phyloP scores from a whole-genome alignment of 352 stramenopile genomes.

The Phytophthora parvispora region DNA sequence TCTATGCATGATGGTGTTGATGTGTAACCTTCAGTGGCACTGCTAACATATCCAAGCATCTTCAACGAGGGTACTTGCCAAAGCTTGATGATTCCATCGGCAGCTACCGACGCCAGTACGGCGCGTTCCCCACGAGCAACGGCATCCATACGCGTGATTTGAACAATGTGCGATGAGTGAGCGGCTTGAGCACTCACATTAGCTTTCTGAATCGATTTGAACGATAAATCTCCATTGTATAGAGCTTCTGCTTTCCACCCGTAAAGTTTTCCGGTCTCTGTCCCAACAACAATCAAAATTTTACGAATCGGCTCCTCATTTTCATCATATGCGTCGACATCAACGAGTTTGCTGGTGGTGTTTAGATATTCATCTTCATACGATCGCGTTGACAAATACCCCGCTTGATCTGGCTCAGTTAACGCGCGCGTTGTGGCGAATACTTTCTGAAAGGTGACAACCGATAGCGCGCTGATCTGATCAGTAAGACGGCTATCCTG shows the following conservation, averaged over 20 bases:
- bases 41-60: conserved; percentile 55
- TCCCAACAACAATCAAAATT: conserved; percentile 43
- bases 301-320: neutral
- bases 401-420: conserved; percentile 2
- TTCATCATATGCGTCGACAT: neutral
- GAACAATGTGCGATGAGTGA: conserved; percentile 64
- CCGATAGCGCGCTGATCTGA: conserved; percentile 46
- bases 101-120: conserved; percentile 51
- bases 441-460: conserved; percentile 16
- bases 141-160: conserved; percentile 30
- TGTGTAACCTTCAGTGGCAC: conserved; percentile 30
- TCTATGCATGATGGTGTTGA: conserved; percentile 52
- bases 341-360: neutral
- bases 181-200: conserved; percentile 29
- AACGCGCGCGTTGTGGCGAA: neutral
- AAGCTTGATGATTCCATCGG: conserved; percentile 70
- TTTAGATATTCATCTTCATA: conserved; percentile 4
- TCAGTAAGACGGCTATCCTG: conserved; percentile 55
- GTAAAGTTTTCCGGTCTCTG: conserved; percentile 51
- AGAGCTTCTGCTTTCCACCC: conserved; percentile 37
- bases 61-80: conserved; percentile 54
- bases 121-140: neutral
- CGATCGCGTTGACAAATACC: conserved; percentile 13
- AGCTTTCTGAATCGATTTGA: conserved; percentile 33
- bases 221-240: neutral